phyloP scores from a whole-genome alignment of 345 rosid species.

The Brassica cretica region DNA sequence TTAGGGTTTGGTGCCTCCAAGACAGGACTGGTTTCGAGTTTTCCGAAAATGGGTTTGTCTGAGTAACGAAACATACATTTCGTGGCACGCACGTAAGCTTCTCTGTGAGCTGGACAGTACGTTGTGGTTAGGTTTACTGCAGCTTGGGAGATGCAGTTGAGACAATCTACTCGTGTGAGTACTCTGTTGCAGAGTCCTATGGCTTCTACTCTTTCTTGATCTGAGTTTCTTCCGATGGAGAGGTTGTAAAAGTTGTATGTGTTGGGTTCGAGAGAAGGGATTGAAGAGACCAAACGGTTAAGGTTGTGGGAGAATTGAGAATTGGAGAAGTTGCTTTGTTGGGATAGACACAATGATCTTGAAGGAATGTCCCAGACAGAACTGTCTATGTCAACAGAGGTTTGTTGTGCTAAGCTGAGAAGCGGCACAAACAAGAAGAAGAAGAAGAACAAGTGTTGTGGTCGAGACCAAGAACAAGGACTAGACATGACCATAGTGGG shows the following conservation, averaged over 20 bases:
- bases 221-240: not conserved
- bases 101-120: too few relatives aligned
- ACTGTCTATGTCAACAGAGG: not conserved
- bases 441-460: constrained; percentile 9
- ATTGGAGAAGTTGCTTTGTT: not conserved
- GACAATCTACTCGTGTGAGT: too few relatives aligned
- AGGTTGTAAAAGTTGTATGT: constrained; percentile 25
- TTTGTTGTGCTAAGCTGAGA: constrained; percentile 2
- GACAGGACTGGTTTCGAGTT: not conserved
- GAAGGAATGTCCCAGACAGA: constrained; percentile 3
- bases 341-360: not conserved
- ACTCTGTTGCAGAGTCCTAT: too few relatives aligned
- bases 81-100: too few relatives aligned
- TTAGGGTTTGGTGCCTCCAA: not conserved
- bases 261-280: not conserved
- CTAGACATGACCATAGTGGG: not conserved
- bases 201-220: too few relatives aligned
- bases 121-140: too few relatives aligned
- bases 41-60: too few relatives aligned
- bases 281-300: constrained; percentile 14
- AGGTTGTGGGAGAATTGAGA: constrained; percentile 7
- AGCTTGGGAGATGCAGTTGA: too few relatives aligned
- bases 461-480: not conserved
- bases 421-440: not conserved
- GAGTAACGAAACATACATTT: too few relatives aligned